Percentiles rank a stretch among this genome's conserved stretches.
Conservation (phyloP, 2,329 filamentous ascomycete genomes). For the Aspergillus novoparasiticus region DNA sequence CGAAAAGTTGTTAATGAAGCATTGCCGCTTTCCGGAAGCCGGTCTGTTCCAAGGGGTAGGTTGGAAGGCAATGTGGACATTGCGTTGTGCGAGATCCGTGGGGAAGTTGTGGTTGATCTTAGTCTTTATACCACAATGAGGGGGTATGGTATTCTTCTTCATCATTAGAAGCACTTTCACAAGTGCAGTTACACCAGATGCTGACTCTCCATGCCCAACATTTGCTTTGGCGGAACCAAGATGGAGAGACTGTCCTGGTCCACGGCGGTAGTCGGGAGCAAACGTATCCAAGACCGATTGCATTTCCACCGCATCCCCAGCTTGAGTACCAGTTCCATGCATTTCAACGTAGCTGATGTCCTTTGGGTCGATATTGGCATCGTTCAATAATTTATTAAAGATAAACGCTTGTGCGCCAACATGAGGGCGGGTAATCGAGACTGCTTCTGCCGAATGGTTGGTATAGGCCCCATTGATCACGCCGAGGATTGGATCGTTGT, state of each 20-base stretch:
- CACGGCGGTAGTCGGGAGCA: slow-evolving; percentile 52
- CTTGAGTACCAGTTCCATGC: slow-evolving; percentile 87
- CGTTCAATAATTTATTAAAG: slow-evolving; percentile 68
- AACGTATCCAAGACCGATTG: slow-evolving; percentile 69
- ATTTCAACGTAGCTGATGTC: slow-evolving; percentile 85
- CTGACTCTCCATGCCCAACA: slow-evolving; percentile 64
- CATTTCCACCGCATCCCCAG: slow-evolving; percentile 80
- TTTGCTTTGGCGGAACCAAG: slow-evolving; percentile 68
- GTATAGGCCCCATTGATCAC: slow-evolving; percentile 74
- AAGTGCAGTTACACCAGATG: slow-evolving; percentile 53
- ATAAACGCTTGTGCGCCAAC: slow-evolving; percentile 73
- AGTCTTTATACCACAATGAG: slow-evolving; percentile 41
- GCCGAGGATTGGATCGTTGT: slow-evolving; percentile 71
- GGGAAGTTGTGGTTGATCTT: slow-evolving; percentile 52
- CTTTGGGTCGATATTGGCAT: slow-evolving; percentile 72
- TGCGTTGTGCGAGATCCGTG: slow-evolving; percentile 45
- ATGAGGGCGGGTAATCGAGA: slow-evolving; percentile 83
- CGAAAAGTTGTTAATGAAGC: slow-evolving; percentile 67
- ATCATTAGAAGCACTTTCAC: slow-evolving; percentile 44
- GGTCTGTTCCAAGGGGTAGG: slow-evolving; percentile 40
- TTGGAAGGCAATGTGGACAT: slow-evolving; percentile 52
- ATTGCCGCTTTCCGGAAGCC: slow-evolving; percentile 39
- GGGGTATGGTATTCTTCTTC: slow-evolving; percentile 35
- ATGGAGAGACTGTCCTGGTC: slow-evolving; percentile 52
- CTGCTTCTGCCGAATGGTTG: slow-evolving; percentile 79